Percentiles rank a stretch among this genome's conserved stretches.
These are phyloP conservation scores for Candida railenensis DNA, from an alignment of 805 yeast genomes.

Conservation along the genomic window DNA sequence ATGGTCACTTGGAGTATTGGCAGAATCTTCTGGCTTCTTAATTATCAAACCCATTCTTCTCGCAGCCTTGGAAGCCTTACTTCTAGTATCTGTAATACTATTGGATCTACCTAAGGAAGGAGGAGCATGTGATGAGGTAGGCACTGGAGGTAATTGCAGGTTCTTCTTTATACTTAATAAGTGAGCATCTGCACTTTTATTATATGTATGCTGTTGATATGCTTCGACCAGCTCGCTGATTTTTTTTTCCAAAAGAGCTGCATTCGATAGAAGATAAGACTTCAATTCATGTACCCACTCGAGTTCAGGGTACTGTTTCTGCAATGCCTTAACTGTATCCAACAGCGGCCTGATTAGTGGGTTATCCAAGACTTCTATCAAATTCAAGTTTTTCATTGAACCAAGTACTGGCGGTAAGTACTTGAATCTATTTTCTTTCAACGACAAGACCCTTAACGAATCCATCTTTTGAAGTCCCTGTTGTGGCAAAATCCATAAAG, in stretches of 20 bases:
- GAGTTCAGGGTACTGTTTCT: constrained; percentile 32
- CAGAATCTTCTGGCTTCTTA: constrained; percentile 35
- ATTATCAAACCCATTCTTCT: constrained; percentile 75
- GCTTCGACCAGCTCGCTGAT: constrained; percentile 16
- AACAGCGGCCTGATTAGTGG: constrained; percentile 53
- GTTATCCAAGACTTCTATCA: constrained; percentile 62
- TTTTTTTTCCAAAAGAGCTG: constrained; percentile 27
- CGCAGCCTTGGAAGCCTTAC: constrained; percentile 61
- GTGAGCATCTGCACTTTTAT: constrained; percentile 3
- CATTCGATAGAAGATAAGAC: constrained; percentile 36
- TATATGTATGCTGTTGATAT: constrained; percentile 6
- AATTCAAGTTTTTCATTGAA: constrained; percentile 50
- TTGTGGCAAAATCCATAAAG: constrained; percentile 48
- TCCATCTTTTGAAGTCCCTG: constrained; percentile 37
- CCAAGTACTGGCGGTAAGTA: constrained; percentile 53
- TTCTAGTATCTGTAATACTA: constrained; percentile 37
- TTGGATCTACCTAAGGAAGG: constrained; percentile 26
- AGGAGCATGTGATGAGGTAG: constrained; percentile 5
- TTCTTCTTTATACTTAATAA: not conserved
- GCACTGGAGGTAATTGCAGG: constrained; percentile 2
- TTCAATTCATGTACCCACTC: constrained; percentile 48
- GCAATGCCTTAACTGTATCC: constrained; percentile 32
- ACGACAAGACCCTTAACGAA: constrained; percentile 55
- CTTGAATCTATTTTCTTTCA: constrained; percentile 57
- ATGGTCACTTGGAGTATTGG: not conserved